Evolutionary conservation across 306 rosid genomes (phyloP).

Genomic region (Ceratonia siliqua): DNA sequence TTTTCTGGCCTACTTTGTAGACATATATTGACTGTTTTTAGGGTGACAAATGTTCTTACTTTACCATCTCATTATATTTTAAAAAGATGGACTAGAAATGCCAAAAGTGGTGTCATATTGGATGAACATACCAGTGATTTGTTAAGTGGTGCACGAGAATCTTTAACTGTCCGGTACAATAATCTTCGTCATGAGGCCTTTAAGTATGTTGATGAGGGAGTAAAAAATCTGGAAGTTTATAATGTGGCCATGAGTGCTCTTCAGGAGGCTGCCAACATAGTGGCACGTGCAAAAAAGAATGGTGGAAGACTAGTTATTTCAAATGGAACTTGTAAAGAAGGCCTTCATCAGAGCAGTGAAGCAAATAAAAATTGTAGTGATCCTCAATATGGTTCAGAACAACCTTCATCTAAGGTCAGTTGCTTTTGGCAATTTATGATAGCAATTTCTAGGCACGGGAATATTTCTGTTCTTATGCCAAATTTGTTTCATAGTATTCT

Average conservation of each 20-base stretch:
- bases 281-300: conserved; percentile 28
- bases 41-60: conserved; percentile 46
- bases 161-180: conserved; percentile 23
- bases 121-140: conserved; percentile 29
- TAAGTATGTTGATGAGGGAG: conserved; percentile 40
- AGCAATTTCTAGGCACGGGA: neutral
- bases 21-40: conserved; percentile 44
- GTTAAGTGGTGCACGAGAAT: conserved; percentile 30
- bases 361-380: neutral
- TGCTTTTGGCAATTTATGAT: neutral
- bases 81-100: conserved; percentile 46
- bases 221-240: conserved; percentile 27
- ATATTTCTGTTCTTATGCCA: neutral
- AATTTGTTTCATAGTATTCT: neutral
- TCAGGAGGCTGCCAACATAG: conserved; percentile 37
- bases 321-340: conserved; percentile 11
- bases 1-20: conserved; percentile 40
- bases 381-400: conserved; percentile 10
- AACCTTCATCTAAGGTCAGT: conserved; percentile 29
- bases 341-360: conserved; percentile 11
- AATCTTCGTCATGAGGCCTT: conserved; percentile 41
- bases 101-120: conserved; percentile 42
- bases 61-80: conserved; percentile 41
- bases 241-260: conserved; percentile 30
- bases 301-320: neutral